Conservation (phyloP, 75 land plant genomes). For the Selaginella tamariscina region DNA sequence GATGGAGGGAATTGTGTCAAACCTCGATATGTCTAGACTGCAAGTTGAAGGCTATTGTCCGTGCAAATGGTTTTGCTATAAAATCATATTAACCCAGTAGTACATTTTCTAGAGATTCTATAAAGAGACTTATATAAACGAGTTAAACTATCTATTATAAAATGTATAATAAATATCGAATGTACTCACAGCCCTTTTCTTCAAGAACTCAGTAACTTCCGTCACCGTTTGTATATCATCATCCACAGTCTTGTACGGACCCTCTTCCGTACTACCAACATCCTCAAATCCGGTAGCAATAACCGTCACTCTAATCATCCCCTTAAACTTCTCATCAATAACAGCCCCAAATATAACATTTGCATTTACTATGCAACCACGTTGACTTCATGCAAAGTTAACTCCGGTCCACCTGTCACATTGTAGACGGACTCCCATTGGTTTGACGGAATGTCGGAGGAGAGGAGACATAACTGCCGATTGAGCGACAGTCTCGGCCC, state of each 20-base stretch:
- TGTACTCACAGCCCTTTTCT: background rate
- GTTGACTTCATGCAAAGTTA: constrained; percentile 91
- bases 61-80: too few relatives aligned
- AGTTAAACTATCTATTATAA: too few relatives aligned
- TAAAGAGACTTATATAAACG: too few relatives aligned
- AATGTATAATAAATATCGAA: too few relatives aligned
- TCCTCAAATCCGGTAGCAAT: constrained; percentile 27
- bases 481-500: constrained; percentile 81
- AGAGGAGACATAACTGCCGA: constrained; percentile 94
- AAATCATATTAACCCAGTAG: too few relatives aligned
- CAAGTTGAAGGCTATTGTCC: too few relatives aligned
- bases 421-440: constrained; percentile 98
- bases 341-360: constrained; percentile 97
- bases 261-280: background rate
- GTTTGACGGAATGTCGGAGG: constrained; percentile 79
- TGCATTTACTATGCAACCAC: constrained; percentile 96
- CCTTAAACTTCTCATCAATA: constrained; percentile 44
- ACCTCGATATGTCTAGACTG: too few relatives aligned
- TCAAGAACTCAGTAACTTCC: constrained; percentile 6
- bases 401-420: constrained; percentile 87
- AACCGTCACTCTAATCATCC: constrained; percentile 29
- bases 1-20: too few relatives aligned
- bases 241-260: constrained; percentile 1
- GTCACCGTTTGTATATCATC: constrained; percentile 1
- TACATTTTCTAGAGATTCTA: too few relatives aligned